These are phyloP conservation scores for Aspergillus transmontanensis DNA, from an alignment of 2,329 filamentous ascomycete species.

Conservation along the genomic window DNA sequence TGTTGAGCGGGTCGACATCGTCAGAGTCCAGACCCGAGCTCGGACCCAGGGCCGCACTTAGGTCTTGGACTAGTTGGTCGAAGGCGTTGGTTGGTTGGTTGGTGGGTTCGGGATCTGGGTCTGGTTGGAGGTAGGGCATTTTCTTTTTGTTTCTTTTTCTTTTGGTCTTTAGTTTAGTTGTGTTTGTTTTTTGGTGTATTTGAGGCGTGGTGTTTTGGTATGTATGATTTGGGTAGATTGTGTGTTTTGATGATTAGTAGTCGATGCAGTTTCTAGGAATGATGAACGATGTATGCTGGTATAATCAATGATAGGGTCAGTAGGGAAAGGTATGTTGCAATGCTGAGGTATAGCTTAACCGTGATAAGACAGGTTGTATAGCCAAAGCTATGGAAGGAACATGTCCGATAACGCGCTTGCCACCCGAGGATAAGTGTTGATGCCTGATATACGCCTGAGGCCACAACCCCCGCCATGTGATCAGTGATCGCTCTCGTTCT, in stretches of 20 bases:
- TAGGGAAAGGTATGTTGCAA: not conserved
- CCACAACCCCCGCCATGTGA: constrained; percentile 23
- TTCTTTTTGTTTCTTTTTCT: not conserved
- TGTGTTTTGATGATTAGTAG: not conserved
- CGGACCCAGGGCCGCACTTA: constrained; percentile 75
- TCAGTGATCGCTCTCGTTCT: constrained; percentile 20
- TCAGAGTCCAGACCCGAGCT: constrained; percentile 80
- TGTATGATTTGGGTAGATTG: not conserved
- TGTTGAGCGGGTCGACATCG: constrained; percentile 73
- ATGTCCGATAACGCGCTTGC: constrained; percentile 12
- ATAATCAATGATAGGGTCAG: not conserved
- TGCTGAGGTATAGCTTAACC: not conserved
- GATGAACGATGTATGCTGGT: not conserved
- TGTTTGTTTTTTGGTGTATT: not conserved
- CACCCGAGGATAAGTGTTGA: constrained; percentile 27
- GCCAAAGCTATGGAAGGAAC: not conserved
- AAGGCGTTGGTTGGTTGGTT: constrained; percentile 49
- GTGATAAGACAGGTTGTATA: not conserved
- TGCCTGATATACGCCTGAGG: constrained; percentile 22
- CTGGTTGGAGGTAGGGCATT: constrained; percentile 39
- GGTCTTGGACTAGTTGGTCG: constrained; percentile 69
- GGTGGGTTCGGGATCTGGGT: constrained; percentile 8
- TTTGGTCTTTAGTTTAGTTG: not conserved
- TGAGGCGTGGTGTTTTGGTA: not conserved
- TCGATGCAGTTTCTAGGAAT: not conserved